Evolutionary conservation across 2,329 filamentous ascomycete species (phyloP), one percentile per base, ranked within the genome.

Genomic region (Hypoxylon sp.): DNA sequence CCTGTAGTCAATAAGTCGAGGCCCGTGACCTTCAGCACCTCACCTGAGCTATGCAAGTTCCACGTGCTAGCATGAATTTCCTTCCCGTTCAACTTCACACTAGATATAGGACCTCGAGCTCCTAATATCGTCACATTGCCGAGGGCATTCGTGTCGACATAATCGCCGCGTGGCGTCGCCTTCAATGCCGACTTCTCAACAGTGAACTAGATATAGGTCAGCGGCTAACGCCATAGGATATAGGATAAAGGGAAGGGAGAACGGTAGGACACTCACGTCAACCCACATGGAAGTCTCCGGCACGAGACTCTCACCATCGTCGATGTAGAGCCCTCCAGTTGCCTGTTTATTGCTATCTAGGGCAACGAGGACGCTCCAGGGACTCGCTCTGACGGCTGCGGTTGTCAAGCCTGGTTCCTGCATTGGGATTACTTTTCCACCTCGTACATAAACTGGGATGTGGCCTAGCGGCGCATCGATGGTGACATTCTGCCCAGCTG

Each of bases 361-460:
- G 2, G 90, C 89, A 0, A 88, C 86, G 9, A 93, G 81, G 43
- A 94, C 70, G 6, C 86, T 86, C 90, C 91, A 94, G 0, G 88
- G 85, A 51, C 87, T 91, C 52, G 83, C 81, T 36, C 91, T 84
- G 19, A 85, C 87, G 36, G 87, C 88, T 0, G 82, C 79, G 0
- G 91, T 93, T 1, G 91, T 93, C 79, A 91, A 81, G 0, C 85
- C 89, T 0, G 90, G 86, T 75, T 91, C 85, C 72, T 94, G 91
- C 65, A 87, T 84, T 0, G 92, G 90, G 0, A 94, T 75, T 1
- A 94, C 82, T 60, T 84, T 82, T 1, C 91, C 91, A 23, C 92
- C 91, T 11, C 91, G 86, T 17, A 94, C 77, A 72, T 86, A 91
- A 1, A 94, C 85, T 0, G 91, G 91, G 41, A 94, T 93, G 72